Evolutionary conservation across 176 grass and related monocot genomes (phyloP).

Genomic region (Eleusine indica): DNA sequence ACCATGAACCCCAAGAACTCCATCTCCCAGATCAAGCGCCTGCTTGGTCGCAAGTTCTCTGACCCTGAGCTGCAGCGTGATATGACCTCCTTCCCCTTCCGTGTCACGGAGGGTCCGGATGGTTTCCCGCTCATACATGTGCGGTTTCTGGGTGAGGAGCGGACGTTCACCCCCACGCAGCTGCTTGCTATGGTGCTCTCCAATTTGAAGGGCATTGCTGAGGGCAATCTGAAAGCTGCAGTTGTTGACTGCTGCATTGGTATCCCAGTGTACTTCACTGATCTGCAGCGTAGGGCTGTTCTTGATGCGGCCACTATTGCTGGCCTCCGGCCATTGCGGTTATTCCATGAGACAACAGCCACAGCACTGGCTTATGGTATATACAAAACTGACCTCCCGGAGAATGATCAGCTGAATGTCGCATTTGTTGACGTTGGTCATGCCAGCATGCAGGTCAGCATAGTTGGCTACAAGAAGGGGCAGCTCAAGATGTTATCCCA

Average conservation of each 20-base stretch:
- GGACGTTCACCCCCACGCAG: conserved; percentile 67
- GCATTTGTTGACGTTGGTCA: conserved; percentile 89
- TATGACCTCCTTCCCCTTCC: conserved; percentile 61
- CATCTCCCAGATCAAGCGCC: conserved; percentile 88
- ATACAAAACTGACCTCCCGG: conserved; percentile 82
- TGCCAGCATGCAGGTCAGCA: conserved; percentile 83
- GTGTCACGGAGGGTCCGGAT: conserved; percentile 65
- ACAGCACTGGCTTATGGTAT: conserved; percentile 89
- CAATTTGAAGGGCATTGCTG: conserved; percentile 76
- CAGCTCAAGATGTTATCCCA: conserved; percentile 67
- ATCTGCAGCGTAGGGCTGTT: conserved; percentile 84
- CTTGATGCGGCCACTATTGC: conserved; percentile 71
- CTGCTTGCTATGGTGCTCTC: conserved; percentile 87
- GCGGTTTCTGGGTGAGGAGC: conserved; percentile 63
- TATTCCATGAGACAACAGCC: conserved; percentile 91
- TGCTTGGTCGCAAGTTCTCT: conserved; percentile 66
- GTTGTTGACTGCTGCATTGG: conserved; percentile 93
- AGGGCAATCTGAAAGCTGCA: conserved; percentile 57
- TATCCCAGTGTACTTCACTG: conserved; percentile 78
- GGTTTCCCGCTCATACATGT: conserved; percentile 70
- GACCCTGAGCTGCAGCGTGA: conserved; percentile 79
- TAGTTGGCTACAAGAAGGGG: conserved; percentile 65
- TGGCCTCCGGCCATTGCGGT: conserved; percentile 56
- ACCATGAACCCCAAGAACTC: conserved; percentile 92
- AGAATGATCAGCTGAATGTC: conserved; percentile 71